phyloP scores from a whole-genome alignment of 1,284 basidiomycete genomes.

The Ustilago tritici region DNA sequence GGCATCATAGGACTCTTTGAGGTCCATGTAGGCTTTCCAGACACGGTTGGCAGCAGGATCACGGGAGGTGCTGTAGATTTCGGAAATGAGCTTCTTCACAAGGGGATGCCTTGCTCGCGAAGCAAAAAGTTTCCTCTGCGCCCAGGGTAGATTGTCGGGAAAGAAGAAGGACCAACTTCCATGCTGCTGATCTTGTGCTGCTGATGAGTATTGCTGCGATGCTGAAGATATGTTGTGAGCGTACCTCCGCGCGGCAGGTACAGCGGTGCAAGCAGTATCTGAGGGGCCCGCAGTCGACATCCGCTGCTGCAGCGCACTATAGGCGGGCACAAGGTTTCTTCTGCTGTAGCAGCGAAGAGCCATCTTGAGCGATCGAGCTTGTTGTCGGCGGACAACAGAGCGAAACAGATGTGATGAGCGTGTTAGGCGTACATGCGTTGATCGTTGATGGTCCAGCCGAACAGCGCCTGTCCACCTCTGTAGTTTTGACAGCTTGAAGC shows the following conservation, averaged over 20 bases:
- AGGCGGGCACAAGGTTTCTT: slow-evolving; percentile 36
- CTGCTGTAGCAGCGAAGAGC: slow-evolving; percentile 47
- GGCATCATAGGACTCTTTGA: slow-evolving; percentile 36
- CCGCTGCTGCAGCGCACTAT: slow-evolving; percentile 15
- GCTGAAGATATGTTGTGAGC: neutral
- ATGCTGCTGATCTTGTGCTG: slow-evolving; percentile 13
- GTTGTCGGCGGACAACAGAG: neutral
- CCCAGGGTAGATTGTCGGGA: slow-evolving; percentile 33
- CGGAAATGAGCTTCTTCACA: slow-evolving; percentile 46
- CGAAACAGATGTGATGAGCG: neutral
- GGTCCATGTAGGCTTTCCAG: slow-evolving; percentile 52
- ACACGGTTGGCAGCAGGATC: slow-evolving; percentile 42
- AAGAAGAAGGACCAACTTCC: slow-evolving; percentile 53
- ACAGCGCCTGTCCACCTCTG: neutral
- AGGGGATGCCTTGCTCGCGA: slow-evolving; percentile 47
- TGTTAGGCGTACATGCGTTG: neutral
- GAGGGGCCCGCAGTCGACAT: neutral
- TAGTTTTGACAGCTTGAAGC: neutral
- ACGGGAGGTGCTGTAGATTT: slow-evolving; percentile 50
- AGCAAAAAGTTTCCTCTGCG: slow-evolving; percentile 1
- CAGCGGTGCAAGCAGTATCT: slow-evolving; percentile 1
- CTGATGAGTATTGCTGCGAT: neutral
- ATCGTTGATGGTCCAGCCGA: neutral
- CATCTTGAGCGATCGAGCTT: slow-evolving; percentile 15
- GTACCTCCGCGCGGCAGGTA: neutral